Conservation (phyloP, 1,284 basidiomycete genomes). For the Tilletia horrida region DNA sequence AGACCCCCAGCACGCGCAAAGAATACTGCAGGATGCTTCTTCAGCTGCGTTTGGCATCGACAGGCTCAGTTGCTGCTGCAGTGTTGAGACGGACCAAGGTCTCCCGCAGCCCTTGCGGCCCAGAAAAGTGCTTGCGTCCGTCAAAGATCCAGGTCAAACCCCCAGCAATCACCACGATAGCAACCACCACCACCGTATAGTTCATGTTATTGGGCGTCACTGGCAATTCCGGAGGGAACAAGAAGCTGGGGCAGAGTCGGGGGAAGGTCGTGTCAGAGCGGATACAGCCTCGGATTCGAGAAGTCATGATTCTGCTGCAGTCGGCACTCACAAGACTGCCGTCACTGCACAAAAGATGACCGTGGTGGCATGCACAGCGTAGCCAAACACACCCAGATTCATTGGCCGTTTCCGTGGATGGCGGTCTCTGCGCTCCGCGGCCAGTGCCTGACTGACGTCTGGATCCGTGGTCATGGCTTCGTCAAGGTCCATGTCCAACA, state of each 20-base stretch:
- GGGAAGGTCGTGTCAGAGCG: background rate
- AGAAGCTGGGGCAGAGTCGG: constrained; percentile 47
- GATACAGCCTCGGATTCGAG: background rate
- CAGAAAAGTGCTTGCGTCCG: constrained; percentile 35
- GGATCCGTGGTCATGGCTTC: constrained; percentile 33
- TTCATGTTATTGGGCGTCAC: constrained; percentile 57
- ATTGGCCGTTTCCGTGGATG: constrained; percentile 14
- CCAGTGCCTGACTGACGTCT: constrained; percentile 30
- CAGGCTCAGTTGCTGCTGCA: no score
- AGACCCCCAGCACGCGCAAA: no score
- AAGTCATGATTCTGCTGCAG: background rate
- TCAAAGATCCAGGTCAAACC: constrained; percentile 31
- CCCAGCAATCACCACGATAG: constrained; percentile 31
- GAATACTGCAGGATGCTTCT: no score
- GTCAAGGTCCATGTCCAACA: constrained; percentile 45
- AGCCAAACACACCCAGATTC: constrained; percentile 35
- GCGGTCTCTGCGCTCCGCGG: constrained; percentile 2
- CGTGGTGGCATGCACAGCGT: constrained; percentile 55
- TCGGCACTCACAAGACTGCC: constrained; percentile 52
- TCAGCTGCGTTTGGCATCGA: no score
- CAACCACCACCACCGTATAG: constrained; percentile 55
- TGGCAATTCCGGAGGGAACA: constrained; percentile 59
- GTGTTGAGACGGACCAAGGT: constrained; percentile 1
- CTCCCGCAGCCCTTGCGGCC: constrained; percentile 24
- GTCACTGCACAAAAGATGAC: constrained; percentile 57